Conservation (phyloP, 805 yeast genomes). For the Wickerhamia fluorescens region DNA sequence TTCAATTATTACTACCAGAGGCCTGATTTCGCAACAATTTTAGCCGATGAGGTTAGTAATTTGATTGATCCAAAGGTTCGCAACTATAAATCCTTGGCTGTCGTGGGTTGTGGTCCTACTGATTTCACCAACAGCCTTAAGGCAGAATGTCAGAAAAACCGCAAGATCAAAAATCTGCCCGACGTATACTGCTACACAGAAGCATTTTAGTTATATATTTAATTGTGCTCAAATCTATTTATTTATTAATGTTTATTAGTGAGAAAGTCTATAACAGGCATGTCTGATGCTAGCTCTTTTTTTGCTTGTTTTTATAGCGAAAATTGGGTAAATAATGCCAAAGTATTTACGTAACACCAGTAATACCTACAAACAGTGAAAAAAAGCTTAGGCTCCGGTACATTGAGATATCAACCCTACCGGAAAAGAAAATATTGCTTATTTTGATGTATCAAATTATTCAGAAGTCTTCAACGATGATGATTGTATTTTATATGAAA, state of each 20-base stretch:
- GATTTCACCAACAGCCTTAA: slow-evolving; percentile 23
- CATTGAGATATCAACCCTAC: slow-evolving; percentile 15
- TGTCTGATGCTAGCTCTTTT: too few relatives aligned
- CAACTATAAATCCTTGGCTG: slow-evolving; percentile 26
- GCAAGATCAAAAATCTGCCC: slow-evolving; percentile 23
- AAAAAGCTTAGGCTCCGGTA: slow-evolving; percentile 18
- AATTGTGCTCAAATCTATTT: too few relatives aligned
- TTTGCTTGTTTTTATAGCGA: background rate
- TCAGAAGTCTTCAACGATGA: slow-evolving; percentile 17
- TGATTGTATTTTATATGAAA: slow-evolving; percentile 18
- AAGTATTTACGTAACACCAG: slow-evolving; percentile 9
- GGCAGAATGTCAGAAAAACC: slow-evolving; percentile 20
- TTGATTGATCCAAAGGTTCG: slow-evolving; percentile 3
- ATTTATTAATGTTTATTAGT: too few relatives aligned
- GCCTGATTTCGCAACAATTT: slow-evolving; percentile 13
- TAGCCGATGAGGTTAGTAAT: slow-evolving; percentile 9
- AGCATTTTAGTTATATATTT: slow-evolving; percentile 12
- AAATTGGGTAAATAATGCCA: slow-evolving; percentile 14
- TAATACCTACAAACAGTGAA: slow-evolving; percentile 15
- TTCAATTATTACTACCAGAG: slow-evolving; percentile 7
- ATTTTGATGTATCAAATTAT: slow-evolving; percentile 20
- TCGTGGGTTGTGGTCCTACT: slow-evolving; percentile 35
- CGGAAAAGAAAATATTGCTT: slow-evolving; percentile 17
- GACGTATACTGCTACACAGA: slow-evolving; percentile 38
- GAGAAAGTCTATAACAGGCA: too few relatives aligned